Evolutionary conservation across 2,329 filamentous ascomycete species (phyloP), one percentile per base, ranked within the genome.

Genomic region (Scedosporium minutisporum): DNA sequence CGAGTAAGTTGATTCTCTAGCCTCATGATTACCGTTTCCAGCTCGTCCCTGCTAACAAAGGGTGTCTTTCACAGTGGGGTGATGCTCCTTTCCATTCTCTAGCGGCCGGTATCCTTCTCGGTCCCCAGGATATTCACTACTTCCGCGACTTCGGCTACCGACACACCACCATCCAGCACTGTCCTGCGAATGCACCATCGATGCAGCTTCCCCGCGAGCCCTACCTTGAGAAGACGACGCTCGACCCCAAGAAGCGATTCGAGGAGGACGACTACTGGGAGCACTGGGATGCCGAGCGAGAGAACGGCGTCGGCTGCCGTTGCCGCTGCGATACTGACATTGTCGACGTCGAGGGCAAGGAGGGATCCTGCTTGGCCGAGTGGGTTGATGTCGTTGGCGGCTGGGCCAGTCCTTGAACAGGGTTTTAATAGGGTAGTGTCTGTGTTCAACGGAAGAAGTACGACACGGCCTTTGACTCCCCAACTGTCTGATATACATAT

Each of bases 251-350:
- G 77, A 88, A 90, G 75, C 87, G 93, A 58, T 83, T 86, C 64
- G 92, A 96, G 74, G 95, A 99, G 76, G 95, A 97, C 71, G 89
- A 93, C 66, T 99, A 97, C 78, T 99, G 93, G 93, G 92, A 91
- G 63, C 85, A 86, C 48, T 91, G 87, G 76, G 95, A 99, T 72
- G 78, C 87, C 6, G 88, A 89, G 68, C 93, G 95, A 78, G 93
- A 97, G 77, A 97, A 97, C 69, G 95, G 95, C 44, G 93, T 99
- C 7, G 95, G 95, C 44, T 99, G 95, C 78, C 87, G 95, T 70
- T 99, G 95, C 80, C 88, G 89, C 72, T 99, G 95, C 75, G 95
- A 99, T 72, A 97, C 92, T 3, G 95, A 99, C 72, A 96, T 97
- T 71, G 91, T 93, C 61, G 95, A 99, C 72, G 93, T 99, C 27